Conservation (phyloP, 2,329 filamentous ascomycete genomes). For the Parafenestella ontariensis region DNA sequence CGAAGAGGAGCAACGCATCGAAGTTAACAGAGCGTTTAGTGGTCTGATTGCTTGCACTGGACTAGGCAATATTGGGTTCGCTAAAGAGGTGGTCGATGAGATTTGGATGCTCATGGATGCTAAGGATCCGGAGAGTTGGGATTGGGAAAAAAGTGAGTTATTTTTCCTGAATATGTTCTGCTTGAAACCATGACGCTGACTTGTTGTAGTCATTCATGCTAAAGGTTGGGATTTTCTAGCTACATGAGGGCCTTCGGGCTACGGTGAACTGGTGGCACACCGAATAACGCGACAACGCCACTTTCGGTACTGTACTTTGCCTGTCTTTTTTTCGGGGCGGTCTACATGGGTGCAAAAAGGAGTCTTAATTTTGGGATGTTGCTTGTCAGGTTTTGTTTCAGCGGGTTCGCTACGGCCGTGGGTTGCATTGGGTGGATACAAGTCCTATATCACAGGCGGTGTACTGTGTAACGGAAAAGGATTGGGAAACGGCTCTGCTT, state of each 20-base stretch:
- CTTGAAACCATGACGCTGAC: too few relatives aligned
- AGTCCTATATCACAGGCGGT: constrained; percentile 18
- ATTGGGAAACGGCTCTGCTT: constrained; percentile 12
- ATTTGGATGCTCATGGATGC: constrained; percentile 68
- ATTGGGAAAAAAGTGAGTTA: constrained; percentile 69
- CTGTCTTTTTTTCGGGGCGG: constrained; percentile 6
- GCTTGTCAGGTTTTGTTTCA: constrained; percentile 3
- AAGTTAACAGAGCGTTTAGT: constrained; percentile 62
- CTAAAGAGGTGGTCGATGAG: constrained; percentile 62
- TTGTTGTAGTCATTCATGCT: too few relatives aligned
- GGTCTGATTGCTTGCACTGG: constrained; percentile 63
- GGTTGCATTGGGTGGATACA: constrained; percentile 27
- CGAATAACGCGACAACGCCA: constrained; percentile 9
- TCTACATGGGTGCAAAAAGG: constrained; percentile 17
- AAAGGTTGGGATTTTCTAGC: constrained; percentile 68
- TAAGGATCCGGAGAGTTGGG: constrained; percentile 64
- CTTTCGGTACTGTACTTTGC: constrained; percentile 1
- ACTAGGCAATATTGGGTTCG: constrained; percentile 65
- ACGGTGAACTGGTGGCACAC: not conserved
- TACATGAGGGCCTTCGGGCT: constrained; percentile 50
- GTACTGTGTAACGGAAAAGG: constrained; percentile 10
- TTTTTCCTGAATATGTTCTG: too few relatives aligned
- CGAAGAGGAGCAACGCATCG: constrained; percentile 60
- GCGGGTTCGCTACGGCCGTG: constrained; percentile 18
- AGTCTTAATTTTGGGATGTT: constrained; percentile 8